phyloP scores from a whole-genome alignment of 2,329 filamentous ascomycete species.

The Mollisia scopiformis region DNA sequence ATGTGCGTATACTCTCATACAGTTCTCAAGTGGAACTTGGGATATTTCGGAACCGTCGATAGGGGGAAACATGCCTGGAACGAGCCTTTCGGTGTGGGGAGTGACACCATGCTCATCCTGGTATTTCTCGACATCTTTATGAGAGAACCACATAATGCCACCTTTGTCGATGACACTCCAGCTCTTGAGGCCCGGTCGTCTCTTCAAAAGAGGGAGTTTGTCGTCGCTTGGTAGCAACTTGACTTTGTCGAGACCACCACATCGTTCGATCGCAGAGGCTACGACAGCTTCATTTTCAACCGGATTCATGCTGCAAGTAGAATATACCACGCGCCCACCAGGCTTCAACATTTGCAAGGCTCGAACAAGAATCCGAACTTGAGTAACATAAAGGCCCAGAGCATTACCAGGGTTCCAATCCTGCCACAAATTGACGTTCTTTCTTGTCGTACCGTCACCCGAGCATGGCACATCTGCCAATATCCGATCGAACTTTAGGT shows the following conservation, averaged over 20 bases:
- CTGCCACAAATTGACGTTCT: slow-evolving; percentile 93
- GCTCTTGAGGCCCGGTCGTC: slow-evolving; percentile 73
- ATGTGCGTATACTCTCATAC: slow-evolving; percentile 93
- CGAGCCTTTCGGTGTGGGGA: slow-evolving; percentile 66
- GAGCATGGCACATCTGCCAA: slow-evolving; percentile 96
- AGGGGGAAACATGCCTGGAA: slow-evolving; percentile 81
- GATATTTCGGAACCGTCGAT: slow-evolving; percentile 56
- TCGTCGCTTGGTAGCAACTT: slow-evolving; percentile 83
- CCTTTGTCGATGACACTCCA: slow-evolving; percentile 95
- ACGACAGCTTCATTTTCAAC: slow-evolving; percentile 96
- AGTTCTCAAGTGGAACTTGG: slow-evolving; percentile 80
- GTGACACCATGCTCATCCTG: slow-evolving; percentile 62
- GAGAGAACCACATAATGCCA: slow-evolving; percentile 77
- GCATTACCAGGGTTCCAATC: slow-evolving; percentile 91
- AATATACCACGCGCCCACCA: slow-evolving; percentile 93
- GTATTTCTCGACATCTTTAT: slow-evolving; percentile 77
- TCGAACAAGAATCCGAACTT: slow-evolving; percentile 86
- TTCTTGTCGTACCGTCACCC: slow-evolving; percentile 89
- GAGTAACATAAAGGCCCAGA: slow-evolving; percentile 83
- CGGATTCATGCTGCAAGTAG: slow-evolving; percentile 98
- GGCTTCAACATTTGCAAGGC: slow-evolving; percentile 96
- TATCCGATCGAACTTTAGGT: slow-evolving; percentile 96
- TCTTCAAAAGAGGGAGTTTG: slow-evolving; percentile 75
- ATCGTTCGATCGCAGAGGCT: slow-evolving; percentile 84
- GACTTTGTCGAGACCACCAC: slow-evolving; percentile 81